Evolutionary conservation across 2,329 filamentous ascomycete species (phyloP).

Genomic region (Biscogniauxia mediterranea): DNA sequence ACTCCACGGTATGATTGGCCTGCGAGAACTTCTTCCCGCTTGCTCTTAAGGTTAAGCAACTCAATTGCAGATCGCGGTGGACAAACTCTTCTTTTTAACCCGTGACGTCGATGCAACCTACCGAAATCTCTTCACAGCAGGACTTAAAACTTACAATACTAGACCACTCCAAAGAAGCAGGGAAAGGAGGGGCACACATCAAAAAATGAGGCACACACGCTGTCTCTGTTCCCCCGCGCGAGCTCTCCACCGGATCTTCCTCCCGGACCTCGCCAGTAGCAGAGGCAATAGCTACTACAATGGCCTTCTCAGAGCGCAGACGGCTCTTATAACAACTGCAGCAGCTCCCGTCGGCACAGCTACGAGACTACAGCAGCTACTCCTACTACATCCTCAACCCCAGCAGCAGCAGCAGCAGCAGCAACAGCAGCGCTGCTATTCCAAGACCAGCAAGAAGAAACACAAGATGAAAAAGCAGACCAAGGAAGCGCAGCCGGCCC

Average conservation of each 20-base stretch:
- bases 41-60: not conserved
- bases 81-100: not conserved
- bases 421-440: not conserved
- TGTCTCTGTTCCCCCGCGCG: slow-evolving; percentile 28
- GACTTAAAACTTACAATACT: no score
- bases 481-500: no score
- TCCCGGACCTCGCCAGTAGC: slow-evolving; percentile 19
- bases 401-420: not conserved
- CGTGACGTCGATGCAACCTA: not conserved
- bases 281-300: not conserved
- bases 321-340: slow-evolving; percentile 1
- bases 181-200: not conserved
- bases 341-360: slow-evolving; percentile 1
- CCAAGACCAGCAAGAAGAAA: not conserved
- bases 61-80: not conserved
- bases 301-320: slow-evolving; percentile 2
- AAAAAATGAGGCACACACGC: slow-evolving; percentile 25
- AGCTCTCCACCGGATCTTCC: slow-evolving; percentile 29
- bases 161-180: not conserved
- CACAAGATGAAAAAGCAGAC: slow-evolving; percentile 11
- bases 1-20: not conserved
- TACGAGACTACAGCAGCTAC: slow-evolving; percentile 10
- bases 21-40: not conserved
- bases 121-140: not conserved
- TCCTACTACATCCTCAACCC: not conserved